Evolutionary conservation across 2,329 filamentous ascomycete genomes (phyloP).

Genomic region (Cytospora piceicola): DNA sequence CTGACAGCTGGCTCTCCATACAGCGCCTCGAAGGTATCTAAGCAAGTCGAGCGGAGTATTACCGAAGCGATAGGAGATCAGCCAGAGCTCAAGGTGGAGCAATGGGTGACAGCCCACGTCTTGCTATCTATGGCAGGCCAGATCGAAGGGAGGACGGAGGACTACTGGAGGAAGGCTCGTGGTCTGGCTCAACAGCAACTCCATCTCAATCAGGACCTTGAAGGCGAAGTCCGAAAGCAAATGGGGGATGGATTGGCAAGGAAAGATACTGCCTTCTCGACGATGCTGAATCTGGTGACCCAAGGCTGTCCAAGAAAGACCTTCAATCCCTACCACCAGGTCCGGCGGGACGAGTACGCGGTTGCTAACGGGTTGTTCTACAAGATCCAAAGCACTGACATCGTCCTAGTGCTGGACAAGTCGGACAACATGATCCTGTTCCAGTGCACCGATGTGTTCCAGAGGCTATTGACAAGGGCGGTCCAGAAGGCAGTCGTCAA

Average conservation of each 20-base stretch:
- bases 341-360: not conserved
- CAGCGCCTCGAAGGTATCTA: not conserved
- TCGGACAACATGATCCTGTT: conserved; percentile 1
- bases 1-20: not conserved
- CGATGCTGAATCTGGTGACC: not conserved
- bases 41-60: not conserved
- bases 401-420: conserved; percentile 9
- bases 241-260: not conserved
- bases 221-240: not conserved
- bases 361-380: not conserved
- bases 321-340: conserved; percentile 1
- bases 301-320: not conserved
- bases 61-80: not conserved
- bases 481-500: not conserved
- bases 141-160: not conserved
- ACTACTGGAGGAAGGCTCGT: not conserved
- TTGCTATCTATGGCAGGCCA: not conserved
- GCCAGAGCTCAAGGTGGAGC: not conserved
- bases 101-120: conserved; percentile 1
- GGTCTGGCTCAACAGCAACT: conserved; percentile 12
- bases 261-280: not conserved
- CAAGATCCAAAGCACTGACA: not conserved
- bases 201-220: not conserved
- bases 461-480: not conserved
- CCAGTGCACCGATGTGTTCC: conserved; percentile 8